Conservation (phyloP, 225 moss, liverwort and hornwort genomes). For the Marchantia paleacea region DNA sequence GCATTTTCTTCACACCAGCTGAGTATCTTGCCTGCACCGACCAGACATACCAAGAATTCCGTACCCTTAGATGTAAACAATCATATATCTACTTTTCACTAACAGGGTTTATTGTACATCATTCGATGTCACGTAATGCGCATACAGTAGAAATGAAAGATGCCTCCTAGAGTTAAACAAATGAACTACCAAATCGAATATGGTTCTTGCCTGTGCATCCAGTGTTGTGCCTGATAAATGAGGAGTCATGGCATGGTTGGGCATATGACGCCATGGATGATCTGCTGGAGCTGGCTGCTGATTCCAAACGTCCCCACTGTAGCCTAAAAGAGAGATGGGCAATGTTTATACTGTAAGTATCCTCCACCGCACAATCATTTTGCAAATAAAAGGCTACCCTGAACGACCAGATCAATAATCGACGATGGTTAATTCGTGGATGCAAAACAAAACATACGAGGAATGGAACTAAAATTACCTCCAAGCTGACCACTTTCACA, state of each 20-base stretch:
- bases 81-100: no score
- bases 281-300: slow-evolving; percentile 63
- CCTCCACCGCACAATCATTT: no score
- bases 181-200: background rate
- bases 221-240: slow-evolving; percentile 80
- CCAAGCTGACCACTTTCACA: slow-evolving; percentile 73
- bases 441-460: background rate
- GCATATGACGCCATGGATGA: slow-evolving; percentile 77
- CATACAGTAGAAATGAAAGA: no score
- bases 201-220: slow-evolving; percentile 55
- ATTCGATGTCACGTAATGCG: no score
- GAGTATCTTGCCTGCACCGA: slow-evolving; percentile 53
- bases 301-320: slow-evolving; percentile 84
- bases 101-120: background rate
- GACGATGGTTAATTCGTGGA: background rate
- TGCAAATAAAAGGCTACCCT: background rate
- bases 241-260: slow-evolving; percentile 70
- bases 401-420: background rate
- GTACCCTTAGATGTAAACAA: no score
- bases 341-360: background rate
- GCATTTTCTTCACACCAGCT: slow-evolving; percentile 59
- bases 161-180: background rate
- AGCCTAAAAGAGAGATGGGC: slow-evolving; percentile 37
- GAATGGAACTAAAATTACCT: slow-evolving; percentile 33
- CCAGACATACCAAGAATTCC: background rate